Evolutionary conservation across 495 filamentous ascomycete genomes (phyloP).

Genomic region (Penicillium canariense): DNA sequence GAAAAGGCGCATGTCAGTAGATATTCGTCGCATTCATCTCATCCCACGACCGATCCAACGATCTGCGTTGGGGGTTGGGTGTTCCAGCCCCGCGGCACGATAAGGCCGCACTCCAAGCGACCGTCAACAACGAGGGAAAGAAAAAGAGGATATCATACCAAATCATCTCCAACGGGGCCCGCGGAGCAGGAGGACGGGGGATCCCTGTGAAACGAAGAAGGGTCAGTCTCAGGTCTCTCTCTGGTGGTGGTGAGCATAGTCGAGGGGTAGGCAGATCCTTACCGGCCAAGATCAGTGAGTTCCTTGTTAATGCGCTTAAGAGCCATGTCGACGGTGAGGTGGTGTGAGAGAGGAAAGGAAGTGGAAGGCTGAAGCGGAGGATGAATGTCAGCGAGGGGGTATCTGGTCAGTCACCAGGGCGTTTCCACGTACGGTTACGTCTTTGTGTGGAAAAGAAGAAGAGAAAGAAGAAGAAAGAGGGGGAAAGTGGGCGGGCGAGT

Average conservation of each 20-base stretch:
- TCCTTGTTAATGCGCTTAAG: constrained; percentile 99
- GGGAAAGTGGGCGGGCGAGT: constrained; percentile 27
- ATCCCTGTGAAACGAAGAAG: constrained; percentile 58
- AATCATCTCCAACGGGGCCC: constrained; percentile 92
- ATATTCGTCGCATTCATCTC: constrained; percentile 3
- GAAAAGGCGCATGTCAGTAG: constrained; percentile 20
- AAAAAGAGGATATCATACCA: constrained; percentile 63
- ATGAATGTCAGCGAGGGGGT: constrained; percentile 10
- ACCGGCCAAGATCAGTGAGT: constrained; percentile 98
- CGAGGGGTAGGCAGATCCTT: constrained; percentile 38
- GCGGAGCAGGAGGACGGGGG: constrained; percentile 98
- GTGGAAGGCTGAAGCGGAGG: constrained; percentile 9
- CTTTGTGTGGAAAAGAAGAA: constrained; percentile 34
- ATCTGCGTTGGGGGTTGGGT: constrained; percentile 5
- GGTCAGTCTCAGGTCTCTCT: constrained; percentile 12
- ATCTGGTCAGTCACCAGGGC: constrained; percentile 4
- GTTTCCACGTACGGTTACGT: constrained; percentile 30
- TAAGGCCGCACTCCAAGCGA: constrained; percentile 15
- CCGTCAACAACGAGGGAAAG: constrained; percentile 4
- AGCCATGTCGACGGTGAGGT: constrained; percentile 66
- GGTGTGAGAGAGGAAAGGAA: constrained; percentile 15
- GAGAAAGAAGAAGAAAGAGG: constrained; percentile 30
- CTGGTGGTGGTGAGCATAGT: background rate
- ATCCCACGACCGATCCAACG: constrained; percentile 4
- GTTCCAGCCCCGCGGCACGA: constrained; percentile 26